Base-by-base conservation (phyloP, 441 rosid species). In the Manihot esculenta region DNA sequence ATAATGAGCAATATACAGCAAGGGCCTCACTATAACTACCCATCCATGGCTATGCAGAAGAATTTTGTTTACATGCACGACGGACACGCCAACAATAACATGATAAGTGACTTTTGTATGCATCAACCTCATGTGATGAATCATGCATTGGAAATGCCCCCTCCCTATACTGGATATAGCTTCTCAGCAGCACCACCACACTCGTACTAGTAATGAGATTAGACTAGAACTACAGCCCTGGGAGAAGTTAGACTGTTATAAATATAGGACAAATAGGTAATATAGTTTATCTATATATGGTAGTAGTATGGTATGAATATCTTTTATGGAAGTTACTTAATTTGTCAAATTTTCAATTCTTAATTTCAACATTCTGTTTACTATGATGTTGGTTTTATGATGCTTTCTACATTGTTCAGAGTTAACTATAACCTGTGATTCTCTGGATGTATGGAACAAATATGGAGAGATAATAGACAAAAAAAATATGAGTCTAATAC, bases 11-110 rank as follows among this genome's bases (percentile, higher is more conserved):
- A 68, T 27, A 70, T 53, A 64, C 83, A 73, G 38, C 80, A 74
- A 17, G 79, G 74, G 7, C 72, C 72, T 53, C 67, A 78, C 62
- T 44, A 70, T 64, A 67, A 66, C 56, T 73, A 77, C 77, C 85
- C 88, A 73, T 76, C 82, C 5, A 9, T 70, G 17, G 75, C 82
- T 7, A 9, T 70, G 17, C 72, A 78, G 20, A 66, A 72, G 67
- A 70, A 76, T 76, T 80, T 67, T 57, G 69, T 70, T 74, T 64
- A 74, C 71, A 50, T 75, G 50, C 77, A 68, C 50, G 71, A 70
- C 66, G 78, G 72, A 49, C 20, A 57, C 3, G 62, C 44, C 27
- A 69, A 56, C 49, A 64, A 61, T 73, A 72, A 72, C 62, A 66
- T 68, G 62, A 67, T 21, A 9, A 73, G 66, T 64, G 77, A 60